Conservation (phyloP, 768 basidiomycete genomes). For the Russula sp. region DNA sequence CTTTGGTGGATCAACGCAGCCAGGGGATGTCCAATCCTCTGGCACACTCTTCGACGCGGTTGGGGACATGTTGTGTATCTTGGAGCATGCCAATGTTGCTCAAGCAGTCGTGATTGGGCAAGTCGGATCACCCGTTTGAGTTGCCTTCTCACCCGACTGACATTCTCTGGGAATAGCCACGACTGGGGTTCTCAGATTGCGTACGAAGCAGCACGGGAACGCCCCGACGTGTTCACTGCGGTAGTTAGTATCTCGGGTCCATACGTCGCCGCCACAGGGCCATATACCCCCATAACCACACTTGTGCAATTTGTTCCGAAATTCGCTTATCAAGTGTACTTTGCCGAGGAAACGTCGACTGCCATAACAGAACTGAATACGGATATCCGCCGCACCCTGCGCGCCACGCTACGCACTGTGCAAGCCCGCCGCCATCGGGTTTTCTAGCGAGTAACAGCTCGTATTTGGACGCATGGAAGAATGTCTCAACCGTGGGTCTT, state of each 20-base stretch:
- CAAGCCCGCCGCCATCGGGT: constrained; percentile 52
- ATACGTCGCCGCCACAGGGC: constrained; percentile 53
- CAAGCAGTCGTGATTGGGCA: constrained; percentile 65
- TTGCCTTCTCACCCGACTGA: not conserved
- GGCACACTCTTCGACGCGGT: constrained; percentile 59
- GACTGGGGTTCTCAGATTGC: constrained; percentile 73
- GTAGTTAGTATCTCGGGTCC: constrained; percentile 62
- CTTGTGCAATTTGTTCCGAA: constrained; percentile 47
- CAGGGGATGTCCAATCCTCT: constrained; percentile 57
- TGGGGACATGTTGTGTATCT: constrained; percentile 59
- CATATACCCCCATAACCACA: constrained; percentile 47
- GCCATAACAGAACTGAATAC: constrained; percentile 54
- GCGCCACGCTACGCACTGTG: constrained; percentile 52
- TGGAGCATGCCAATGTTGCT: constrained; percentile 48
- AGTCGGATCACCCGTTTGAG: not conserved
- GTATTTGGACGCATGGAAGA: constrained; percentile 54
- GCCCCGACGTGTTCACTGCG: constrained; percentile 61
- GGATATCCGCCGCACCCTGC: constrained; percentile 56
- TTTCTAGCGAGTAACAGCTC: constrained; percentile 52
- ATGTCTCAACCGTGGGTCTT: constrained; percentile 41
- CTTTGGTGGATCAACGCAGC: constrained; percentile 65
- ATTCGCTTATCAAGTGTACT: constrained; percentile 57
- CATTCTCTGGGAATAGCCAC: constrained; percentile 45
- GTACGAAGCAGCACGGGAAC: constrained; percentile 63
- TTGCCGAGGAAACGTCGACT: constrained; percentile 46